These are phyloP conservation scores for Vitis amurensis DNA, from an alignment of 164 flowering plant species.

Conservation along the genomic window DNA sequence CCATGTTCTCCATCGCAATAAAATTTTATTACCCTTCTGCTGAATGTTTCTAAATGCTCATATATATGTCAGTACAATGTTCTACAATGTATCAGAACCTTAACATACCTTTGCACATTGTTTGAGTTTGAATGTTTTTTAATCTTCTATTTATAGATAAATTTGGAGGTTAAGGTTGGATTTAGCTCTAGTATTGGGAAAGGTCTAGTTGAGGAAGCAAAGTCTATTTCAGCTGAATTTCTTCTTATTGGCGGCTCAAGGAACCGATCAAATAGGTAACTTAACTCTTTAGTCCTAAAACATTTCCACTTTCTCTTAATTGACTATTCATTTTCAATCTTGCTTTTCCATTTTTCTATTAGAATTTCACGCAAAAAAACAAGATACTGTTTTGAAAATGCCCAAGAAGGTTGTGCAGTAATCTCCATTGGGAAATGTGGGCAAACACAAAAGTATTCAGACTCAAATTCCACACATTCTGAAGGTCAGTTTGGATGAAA, in stretches of 20 bases:
- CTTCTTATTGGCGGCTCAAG: conserved; percentile 56
- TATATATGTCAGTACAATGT: neutral
- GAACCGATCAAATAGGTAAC: conserved; percentile 42
- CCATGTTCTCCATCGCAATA: neutral
- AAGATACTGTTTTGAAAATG: conserved; percentile 51
- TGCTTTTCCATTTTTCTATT: neutral
- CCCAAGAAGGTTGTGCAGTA: conserved; percentile 61
- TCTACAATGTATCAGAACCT: neutral
- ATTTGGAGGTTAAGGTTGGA: conserved; percentile 72
- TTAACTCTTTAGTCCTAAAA: neutral
- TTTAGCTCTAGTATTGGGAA: conserved; percentile 45
- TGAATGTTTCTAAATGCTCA: neutral
- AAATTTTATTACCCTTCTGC: neutral
- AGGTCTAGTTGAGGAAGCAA: conserved; percentile 72
- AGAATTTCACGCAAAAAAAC: conserved; percentile 35
- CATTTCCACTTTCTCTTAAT: neutral
- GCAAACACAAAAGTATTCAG: conserved; percentile 9
- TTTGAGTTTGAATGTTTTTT: neutral
- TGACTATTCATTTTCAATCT: neutral
- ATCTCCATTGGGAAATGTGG: conserved; percentile 36
- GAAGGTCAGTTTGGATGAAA: conserved; percentile 31
- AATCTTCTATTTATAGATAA: conserved; percentile 42
- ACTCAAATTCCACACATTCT: conserved; percentile 13
- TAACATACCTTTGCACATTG: neutral
- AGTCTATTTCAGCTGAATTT: conserved; percentile 41